phyloP scores from a whole-genome alignment of 257 asterid genomes.

The Jasminum sambac region DNA sequence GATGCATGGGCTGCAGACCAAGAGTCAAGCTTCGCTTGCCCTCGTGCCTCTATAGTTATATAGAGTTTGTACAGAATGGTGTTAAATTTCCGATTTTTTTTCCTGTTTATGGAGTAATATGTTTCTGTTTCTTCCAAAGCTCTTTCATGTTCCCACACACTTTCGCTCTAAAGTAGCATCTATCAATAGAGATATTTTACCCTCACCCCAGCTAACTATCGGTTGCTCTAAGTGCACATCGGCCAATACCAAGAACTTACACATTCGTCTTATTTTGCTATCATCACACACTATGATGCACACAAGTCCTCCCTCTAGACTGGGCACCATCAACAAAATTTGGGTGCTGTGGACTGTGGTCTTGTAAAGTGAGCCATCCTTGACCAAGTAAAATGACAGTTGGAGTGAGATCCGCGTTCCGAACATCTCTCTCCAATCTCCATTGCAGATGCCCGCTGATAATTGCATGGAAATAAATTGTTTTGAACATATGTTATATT shows the following conservation, averaged over 20 bases:
- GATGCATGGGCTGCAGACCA: neutral
- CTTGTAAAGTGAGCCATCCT: no score
- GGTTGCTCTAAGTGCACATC: neutral
- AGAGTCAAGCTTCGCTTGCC: neutral
- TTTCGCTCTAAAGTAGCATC: neutral
- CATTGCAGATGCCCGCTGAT: no score
- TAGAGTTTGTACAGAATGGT: conserved; percentile 12
- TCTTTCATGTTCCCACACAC: neutral
- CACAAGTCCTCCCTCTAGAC: conserved; percentile 79
- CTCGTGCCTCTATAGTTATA: conserved; percentile 2
- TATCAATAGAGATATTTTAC: neutral
- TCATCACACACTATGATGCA: conserved; percentile 49
- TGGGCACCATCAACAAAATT: conserved; percentile 90
- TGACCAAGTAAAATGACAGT: no score
- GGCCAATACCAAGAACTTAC: neutral
- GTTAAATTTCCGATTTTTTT: neutral
- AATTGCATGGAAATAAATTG: neutral
- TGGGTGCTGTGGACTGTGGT: no score
- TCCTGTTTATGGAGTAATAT: conserved; percentile 3
- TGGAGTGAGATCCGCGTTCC: no score
- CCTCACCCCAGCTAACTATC: neutral
- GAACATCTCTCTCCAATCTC: no score
- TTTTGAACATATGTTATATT: no score
- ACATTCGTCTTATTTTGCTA: neutral
- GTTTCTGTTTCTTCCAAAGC: conserved; percentile 14